Conservation (phyloP, 2,329 filamentous ascomycete genomes). For the Fusarium dlaminii region DNA sequence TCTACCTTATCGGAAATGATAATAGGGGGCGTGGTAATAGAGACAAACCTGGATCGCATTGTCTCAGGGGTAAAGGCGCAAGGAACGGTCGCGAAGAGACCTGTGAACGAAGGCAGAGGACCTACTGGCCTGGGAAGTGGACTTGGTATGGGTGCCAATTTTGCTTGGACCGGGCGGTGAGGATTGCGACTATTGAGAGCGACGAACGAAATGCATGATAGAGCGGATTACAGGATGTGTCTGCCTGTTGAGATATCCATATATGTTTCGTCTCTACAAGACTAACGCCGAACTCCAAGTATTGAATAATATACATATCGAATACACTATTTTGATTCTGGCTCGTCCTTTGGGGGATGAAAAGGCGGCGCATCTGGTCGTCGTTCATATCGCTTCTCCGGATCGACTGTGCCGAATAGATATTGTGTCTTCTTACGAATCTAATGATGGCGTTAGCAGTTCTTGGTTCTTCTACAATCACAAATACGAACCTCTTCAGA, state of each 20-base stretch:
- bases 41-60: slow-evolving; percentile 89
- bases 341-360: slow-evolving; percentile 37
- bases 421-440: slow-evolving; percentile 50
- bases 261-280: slow-evolving; percentile 34
- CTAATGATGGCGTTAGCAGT: slow-evolving; percentile 38
- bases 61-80: slow-evolving; percentile 84
- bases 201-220: slow-evolving; percentile 2
- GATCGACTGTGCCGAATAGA: slow-evolving; percentile 53
- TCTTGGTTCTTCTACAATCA: not conserved
- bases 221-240: slow-evolving; percentile 32
- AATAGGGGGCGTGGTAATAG: slow-evolving; percentile 91
- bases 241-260: slow-evolving; percentile 37
- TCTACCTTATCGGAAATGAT: slow-evolving; percentile 93
- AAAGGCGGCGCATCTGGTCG: slow-evolving; percentile 51
- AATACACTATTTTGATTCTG: slow-evolving; percentile 42
- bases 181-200: slow-evolving; percentile 9
- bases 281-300: slow-evolving; percentile 45
- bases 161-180: slow-evolving; percentile 62
- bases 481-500: slow-evolving; percentile 50
- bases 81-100: slow-evolving; percentile 80
- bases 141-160: slow-evolving; percentile 65
- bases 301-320: slow-evolving; percentile 40
- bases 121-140: slow-evolving; percentile 57
- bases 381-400: slow-evolving; percentile 55
- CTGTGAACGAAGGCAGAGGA: slow-evolving; percentile 73